Conservation (phyloP, 2,329 filamentous ascomycete species). For the Chrysoporthe deuterocubensis region DNA sequence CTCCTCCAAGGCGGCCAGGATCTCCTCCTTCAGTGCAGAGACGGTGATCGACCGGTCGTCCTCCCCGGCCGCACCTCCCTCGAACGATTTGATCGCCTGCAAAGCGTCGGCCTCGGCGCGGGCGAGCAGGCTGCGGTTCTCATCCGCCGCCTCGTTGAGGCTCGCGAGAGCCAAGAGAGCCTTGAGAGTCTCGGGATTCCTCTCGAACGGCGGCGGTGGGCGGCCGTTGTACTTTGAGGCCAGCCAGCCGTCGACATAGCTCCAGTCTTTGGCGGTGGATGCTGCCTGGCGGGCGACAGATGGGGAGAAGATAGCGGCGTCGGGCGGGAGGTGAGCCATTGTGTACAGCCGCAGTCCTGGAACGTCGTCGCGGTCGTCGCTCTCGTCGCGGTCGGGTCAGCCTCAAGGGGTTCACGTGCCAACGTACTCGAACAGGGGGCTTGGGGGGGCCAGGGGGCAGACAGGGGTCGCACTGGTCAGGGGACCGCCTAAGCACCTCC, state of each 20-base stretch:
- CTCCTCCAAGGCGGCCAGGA: constrained; percentile 59
- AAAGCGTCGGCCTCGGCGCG: constrained; percentile 64
- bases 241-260: constrained; percentile 84
- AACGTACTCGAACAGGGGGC: constrained; percentile 1
- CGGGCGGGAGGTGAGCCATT: constrained; percentile 46
- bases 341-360: not conserved
- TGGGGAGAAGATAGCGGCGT: constrained; percentile 67
- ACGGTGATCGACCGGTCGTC: constrained; percentile 31
- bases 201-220: constrained; percentile 75
- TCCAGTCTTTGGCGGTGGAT: constrained; percentile 88
- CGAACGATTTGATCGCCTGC: constrained; percentile 47
- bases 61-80: constrained; percentile 40
- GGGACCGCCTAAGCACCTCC: not conserved
- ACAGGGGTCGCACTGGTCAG: not conserved
- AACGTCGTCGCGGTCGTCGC: too few relatives aligned
- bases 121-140: constrained; percentile 64
- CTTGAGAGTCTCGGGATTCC: constrained; percentile 81
- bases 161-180: constrained; percentile 74
- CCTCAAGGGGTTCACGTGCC: not conserved
- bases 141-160: constrained; percentile 77
- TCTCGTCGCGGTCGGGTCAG: too few relatives aligned
- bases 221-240: constrained; percentile 68
- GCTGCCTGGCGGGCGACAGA: constrained; percentile 74
- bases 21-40: constrained; percentile 39
- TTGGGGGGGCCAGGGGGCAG: not conserved